Conservation (phyloP, 768 basidiomycete species). For the Calvatia gigantea region DNA sequence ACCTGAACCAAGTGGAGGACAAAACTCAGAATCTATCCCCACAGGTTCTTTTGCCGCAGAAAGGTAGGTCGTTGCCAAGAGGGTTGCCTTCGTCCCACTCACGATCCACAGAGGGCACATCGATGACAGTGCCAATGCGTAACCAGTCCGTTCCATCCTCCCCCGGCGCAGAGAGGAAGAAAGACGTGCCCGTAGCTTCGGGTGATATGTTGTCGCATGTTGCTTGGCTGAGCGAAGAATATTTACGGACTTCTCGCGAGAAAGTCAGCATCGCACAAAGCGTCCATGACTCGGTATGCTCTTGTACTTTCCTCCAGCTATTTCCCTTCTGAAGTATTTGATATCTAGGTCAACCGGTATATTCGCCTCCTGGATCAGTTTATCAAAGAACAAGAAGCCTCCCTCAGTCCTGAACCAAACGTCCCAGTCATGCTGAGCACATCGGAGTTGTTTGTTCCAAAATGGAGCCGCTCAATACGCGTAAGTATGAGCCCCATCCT, state of each 20-base stretch:
- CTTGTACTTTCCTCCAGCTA: not conserved
- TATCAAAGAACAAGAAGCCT: constrained; percentile 42
- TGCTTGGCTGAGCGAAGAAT: constrained; percentile 56
- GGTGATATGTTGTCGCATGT: constrained; percentile 54
- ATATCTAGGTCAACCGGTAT: constrained; percentile 69
- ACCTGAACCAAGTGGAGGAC: not conserved
- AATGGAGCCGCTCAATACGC: constrained; percentile 39
- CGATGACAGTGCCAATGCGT: not conserved
- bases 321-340: not conserved
- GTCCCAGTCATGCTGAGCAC: constrained; percentile 43
- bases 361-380: constrained; percentile 75
- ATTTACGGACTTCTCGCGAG: constrained; percentile 65
- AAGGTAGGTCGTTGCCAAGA: not conserved
- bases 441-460: constrained; percentile 58
- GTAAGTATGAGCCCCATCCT: constrained; percentile 34
- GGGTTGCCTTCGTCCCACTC: not conserved
- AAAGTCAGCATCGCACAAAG: constrained; percentile 74
- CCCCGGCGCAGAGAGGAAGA: constrained; percentile 17
- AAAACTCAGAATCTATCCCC: not conserved
- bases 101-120: not conserved
- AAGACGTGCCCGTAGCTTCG: constrained; percentile 32
- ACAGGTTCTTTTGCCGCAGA: not conserved
- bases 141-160: not conserved
- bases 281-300: constrained; percentile 62
- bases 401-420: constrained; percentile 34